phyloP scores from a whole-genome alignment of 768 basidiomycete genomes.

The Agrocybe chaxingu region DNA sequence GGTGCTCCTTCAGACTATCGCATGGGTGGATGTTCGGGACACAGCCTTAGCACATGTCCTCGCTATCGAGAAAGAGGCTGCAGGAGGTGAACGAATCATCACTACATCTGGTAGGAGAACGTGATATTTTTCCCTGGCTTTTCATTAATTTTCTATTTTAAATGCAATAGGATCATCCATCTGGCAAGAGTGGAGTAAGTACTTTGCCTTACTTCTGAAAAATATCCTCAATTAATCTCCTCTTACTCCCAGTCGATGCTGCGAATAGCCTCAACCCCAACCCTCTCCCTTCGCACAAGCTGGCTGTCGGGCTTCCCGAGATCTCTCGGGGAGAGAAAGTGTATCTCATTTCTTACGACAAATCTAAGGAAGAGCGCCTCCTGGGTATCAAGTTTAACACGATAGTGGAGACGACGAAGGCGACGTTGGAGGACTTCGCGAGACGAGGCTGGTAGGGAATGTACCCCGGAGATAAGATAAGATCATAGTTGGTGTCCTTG shows the following conservation, averaged over 20 bases:
- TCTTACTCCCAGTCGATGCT: slow-evolving; percentile 25
- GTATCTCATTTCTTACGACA: slow-evolving; percentile 21
- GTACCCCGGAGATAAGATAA: no score
- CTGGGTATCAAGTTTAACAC: slow-evolving; percentile 25
- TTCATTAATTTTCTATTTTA: neutral
- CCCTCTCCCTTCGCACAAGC: slow-evolving; percentile 18
- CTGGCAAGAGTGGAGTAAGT: slow-evolving; percentile 35
- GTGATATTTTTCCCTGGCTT: neutral
- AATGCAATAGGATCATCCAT: slow-evolving; percentile 13
- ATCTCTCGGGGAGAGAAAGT: slow-evolving; percentile 7
- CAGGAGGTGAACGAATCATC: slow-evolving; percentile 58
- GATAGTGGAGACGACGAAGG: slow-evolving; percentile 23
- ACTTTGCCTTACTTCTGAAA: neutral
- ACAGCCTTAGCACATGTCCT: slow-evolving; percentile 52
- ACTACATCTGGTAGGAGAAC: slow-evolving; percentile 29
- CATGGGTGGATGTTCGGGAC: slow-evolving; percentile 55
- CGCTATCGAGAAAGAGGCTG: slow-evolving; percentile 48
- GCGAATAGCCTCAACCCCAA: slow-evolving; percentile 22
- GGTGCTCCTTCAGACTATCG: slow-evolving; percentile 11
- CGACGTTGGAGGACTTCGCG: slow-evolving; percentile 27
- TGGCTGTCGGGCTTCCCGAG: slow-evolving; percentile 25
- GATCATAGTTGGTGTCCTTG: no score
- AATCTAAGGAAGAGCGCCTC: slow-evolving; percentile 22
- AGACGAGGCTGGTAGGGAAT: slow-evolving; percentile 24
- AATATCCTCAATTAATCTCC: neutral